Percentiles rank a stretch among this genome's conserved stretches.
phyloP scores from a whole-genome alignment of 2,329 filamentous ascomycete species.

The Chaetomium globosum region DNA sequence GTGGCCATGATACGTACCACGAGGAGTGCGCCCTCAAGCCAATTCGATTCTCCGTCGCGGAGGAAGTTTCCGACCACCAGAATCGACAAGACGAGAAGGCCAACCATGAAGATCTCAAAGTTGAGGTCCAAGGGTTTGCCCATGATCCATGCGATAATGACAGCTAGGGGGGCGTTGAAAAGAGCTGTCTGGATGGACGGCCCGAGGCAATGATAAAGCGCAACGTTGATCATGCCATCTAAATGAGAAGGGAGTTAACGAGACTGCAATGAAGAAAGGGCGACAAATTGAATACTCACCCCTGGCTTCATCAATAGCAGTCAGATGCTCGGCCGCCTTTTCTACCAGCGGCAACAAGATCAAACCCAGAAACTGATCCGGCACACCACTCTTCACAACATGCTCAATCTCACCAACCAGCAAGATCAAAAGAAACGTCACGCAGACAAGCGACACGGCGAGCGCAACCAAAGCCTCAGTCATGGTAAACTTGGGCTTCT shows the following conservation, averaged over 20 bases:
- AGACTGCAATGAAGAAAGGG: not conserved
- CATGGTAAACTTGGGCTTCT: conserved; percentile 71
- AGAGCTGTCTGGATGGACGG: conserved; percentile 4
- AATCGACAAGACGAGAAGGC: conserved; percentile 4
- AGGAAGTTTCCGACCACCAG: conserved; percentile 5
- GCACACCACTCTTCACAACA: conserved; percentile 4
- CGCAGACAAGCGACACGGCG: conserved; percentile 63
- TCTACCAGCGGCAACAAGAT: conserved; percentile 6
- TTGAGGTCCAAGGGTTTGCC: conserved; percentile 7
- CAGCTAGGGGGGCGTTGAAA: conserved; percentile 1
- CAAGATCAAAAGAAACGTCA: conserved; percentile 71
- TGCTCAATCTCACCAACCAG: conserved; percentile 62
- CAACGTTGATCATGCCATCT: conserved; percentile 13
- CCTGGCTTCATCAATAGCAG: conserved; percentile 4
- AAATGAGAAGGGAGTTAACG: not conserved
- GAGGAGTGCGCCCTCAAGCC: conserved; percentile 5
- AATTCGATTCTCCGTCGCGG: conserved; percentile 7
- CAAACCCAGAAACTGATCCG: conserved; percentile 2
- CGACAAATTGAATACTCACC: not conserved
- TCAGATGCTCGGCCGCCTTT: conserved; percentile 9
- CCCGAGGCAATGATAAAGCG: not conserved
- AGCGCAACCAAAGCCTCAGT: conserved; percentile 71
- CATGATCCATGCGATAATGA: conserved; percentile 5
- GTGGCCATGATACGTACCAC: conserved; percentile 5
- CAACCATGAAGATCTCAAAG: conserved; percentile 12